Percentiles rank a stretch among this genome's conserved stretches.
These are phyloP conservation scores for Sporisorium exsertum DNA, from an alignment of 1,284 basidiomycete genomes.

Conservation along the genomic window DNA sequence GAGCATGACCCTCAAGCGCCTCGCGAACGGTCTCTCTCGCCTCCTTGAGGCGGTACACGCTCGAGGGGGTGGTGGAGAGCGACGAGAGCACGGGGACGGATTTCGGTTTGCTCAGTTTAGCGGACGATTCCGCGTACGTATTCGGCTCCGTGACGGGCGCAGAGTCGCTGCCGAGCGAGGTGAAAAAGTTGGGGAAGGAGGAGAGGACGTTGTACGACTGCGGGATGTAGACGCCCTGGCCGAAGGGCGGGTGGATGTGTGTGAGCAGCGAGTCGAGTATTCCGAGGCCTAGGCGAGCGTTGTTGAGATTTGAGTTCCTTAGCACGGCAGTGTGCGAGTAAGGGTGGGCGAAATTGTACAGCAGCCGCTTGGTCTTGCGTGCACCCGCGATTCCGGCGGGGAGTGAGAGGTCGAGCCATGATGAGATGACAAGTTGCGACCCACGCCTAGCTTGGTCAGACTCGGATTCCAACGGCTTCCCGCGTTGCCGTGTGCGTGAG, in stretches of 20 bases:
- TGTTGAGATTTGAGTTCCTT: conserved; percentile 32
- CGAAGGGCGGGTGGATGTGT: conserved; percentile 32
- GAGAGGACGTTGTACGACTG: conserved; percentile 53
- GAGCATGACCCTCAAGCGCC: conserved; percentile 52
- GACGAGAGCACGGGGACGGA: conserved; percentile 50
- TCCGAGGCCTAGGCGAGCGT: conserved; percentile 27
- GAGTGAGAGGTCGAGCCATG: conserved; percentile 46
- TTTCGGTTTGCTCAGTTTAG: conserved; percentile 14
- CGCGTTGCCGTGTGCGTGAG: conserved; percentile 25
- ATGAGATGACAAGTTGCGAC: conserved; percentile 15
- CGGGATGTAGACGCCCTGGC: conserved; percentile 43
- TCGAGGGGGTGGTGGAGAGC: conserved; percentile 47
- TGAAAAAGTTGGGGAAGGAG: conserved; percentile 55
- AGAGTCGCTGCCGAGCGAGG: conserved; percentile 20
- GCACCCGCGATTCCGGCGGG: conserved; percentile 10
- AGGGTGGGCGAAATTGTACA: conserved; percentile 25
- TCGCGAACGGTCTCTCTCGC: conserved; percentile 44
- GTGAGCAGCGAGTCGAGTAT: conserved; percentile 44
- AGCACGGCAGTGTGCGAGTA: conserved; percentile 41
- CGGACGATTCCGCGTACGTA: background rate
- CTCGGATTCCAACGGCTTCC: conserved; percentile 33
- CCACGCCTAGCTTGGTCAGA: conserved; percentile 30
- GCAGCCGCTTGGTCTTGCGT: conserved; percentile 13
- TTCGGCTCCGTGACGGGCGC: conserved; percentile 23
- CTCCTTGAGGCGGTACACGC: conserved; percentile 35